These are phyloP conservation scores for Fremontodendron californicum DNA, from an alignment of 345 rosid species.

Conservation along the genomic window DNA sequence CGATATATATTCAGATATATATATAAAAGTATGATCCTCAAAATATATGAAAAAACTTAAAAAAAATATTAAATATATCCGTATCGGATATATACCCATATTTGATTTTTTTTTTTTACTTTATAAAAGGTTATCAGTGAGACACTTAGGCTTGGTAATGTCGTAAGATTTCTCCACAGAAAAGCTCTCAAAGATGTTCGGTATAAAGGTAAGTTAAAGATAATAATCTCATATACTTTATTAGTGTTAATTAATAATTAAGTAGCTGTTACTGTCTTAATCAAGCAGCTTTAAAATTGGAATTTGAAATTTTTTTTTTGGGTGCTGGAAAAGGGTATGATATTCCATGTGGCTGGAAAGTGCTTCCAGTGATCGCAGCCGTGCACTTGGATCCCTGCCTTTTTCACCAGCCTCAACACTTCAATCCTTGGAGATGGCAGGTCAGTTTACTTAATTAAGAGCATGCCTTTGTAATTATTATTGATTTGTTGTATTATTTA, in stretches of 20 bases:
- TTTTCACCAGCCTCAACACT: constrained; percentile 71
- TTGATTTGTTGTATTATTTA: background rate
- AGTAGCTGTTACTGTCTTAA: constrained; percentile 13
- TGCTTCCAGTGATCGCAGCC: constrained; percentile 96
- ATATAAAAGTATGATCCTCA: no score
- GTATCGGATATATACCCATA: no score
- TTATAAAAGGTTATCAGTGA: constrained; percentile 74
- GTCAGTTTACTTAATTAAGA: constrained; percentile 25
- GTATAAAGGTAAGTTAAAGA: constrained; percentile 54
- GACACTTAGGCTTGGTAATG: constrained; percentile 93
- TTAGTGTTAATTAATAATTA: background rate
- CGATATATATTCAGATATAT: no score
- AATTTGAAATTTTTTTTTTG: background rate
- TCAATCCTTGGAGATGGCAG: constrained; percentile 99
- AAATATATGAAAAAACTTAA: no score
- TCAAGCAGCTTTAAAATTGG: background rate
- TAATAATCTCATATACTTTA: background rate
- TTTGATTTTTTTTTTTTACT: background rate
- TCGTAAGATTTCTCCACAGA: constrained; percentile 91
- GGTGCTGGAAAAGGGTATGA: constrained; percentile 64
- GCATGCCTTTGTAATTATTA: background rate
- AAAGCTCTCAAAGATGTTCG: constrained; percentile 78
- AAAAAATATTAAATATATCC: no score
- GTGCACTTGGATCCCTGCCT: constrained; percentile 80
- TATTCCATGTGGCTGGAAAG: constrained; percentile 99